Percentiles rank a stretch among this genome's conserved stretches.
Evolutionary conservation across 2,329 filamentous ascomycete genomes (phyloP).

Genomic region (Teratosphaeriaceae sp.): DNA sequence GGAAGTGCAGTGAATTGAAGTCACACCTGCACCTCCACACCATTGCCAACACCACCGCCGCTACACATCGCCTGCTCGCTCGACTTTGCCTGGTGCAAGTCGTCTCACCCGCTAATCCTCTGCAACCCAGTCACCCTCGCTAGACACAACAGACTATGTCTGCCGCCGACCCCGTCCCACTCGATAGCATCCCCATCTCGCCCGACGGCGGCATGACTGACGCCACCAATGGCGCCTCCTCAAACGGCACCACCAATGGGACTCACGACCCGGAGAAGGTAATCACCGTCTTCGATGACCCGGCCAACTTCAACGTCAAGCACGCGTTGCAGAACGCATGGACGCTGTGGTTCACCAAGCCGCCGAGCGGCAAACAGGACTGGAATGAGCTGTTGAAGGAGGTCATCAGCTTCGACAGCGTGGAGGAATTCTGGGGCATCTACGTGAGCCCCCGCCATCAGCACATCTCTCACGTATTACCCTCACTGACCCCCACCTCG

Average conservation of each 20-base stretch:
- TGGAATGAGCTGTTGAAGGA: conserved; percentile 98
- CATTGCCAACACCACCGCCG: not conserved
- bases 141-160: not conserved
- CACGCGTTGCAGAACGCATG: conserved; percentile 95
- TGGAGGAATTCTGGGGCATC: conserved; percentile 99
- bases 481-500: conserved; percentile 4
- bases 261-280: conserved; percentile 48
- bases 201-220: conserved; percentile 41
- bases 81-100: conserved; percentile 8
- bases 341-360: conserved; percentile 99
- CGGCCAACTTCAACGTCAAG: conserved; percentile 99
- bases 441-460: conserved; percentile 62
- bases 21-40: not conserved
- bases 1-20: not conserved
- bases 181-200: conserved; percentile 51
- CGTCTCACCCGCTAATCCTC: conserved; percentile 1
- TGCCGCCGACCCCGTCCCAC: conserved; percentile 39
- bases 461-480: conserved; percentile 1
- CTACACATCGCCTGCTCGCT: not conserved
- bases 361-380: conserved; percentile 89
- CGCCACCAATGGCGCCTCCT: conserved; percentile 41
- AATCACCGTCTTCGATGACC: conserved; percentile 95
- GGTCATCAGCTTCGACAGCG: conserved; percentile 96
- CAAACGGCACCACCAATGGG: conserved; percentile 33
- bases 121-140: not conserved